A percentile compares a stretch with the other conserved stretches of the same genome.
phyloP scores from a whole-genome alignment of 192 early-diverging fungal genomes.

The Entomortierella parvispora region DNA sequence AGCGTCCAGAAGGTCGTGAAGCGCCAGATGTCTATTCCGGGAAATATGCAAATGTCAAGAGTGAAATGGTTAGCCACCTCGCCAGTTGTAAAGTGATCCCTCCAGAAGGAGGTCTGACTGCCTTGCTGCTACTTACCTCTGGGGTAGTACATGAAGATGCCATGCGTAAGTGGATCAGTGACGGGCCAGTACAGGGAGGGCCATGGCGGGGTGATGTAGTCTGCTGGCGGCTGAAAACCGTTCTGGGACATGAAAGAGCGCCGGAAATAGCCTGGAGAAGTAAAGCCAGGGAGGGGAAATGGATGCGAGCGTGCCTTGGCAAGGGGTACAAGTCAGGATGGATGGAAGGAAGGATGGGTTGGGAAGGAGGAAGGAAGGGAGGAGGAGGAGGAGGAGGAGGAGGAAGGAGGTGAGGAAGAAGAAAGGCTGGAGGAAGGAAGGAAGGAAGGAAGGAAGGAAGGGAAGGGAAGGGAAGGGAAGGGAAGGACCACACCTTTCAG shows the following conservation, averaged over 20 bases:
- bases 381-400: background rate
- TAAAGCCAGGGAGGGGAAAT: background rate
- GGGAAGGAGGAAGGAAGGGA: background rate
- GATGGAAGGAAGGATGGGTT: background rate
- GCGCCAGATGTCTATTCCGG: constrained; percentile 66
- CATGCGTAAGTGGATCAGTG: constrained; percentile 41
- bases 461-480: background rate
- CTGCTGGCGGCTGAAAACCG: constrained; percentile 36
- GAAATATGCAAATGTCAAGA: no score
- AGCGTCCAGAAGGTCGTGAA: constrained; percentile 72
- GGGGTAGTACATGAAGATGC: constrained; percentile 58
- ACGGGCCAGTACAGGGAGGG: constrained; percentile 68
- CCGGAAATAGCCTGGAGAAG: no score
- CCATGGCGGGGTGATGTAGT: constrained; percentile 57
- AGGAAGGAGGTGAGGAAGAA: background rate
- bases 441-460: background rate
- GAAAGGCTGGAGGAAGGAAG: background rate
- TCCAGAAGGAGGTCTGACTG: background rate
- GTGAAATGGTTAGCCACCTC: no score
- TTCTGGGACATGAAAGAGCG: constrained; percentile 33
- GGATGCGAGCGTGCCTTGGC: no score
- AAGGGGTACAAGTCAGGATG: no score
- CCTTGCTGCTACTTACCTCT: constrained; percentile 31
- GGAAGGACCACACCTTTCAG: background rate
- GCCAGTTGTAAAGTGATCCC: no score